phyloP scores from a whole-genome alignment of 306 rosid genomes.

The Morella rubra region DNA sequence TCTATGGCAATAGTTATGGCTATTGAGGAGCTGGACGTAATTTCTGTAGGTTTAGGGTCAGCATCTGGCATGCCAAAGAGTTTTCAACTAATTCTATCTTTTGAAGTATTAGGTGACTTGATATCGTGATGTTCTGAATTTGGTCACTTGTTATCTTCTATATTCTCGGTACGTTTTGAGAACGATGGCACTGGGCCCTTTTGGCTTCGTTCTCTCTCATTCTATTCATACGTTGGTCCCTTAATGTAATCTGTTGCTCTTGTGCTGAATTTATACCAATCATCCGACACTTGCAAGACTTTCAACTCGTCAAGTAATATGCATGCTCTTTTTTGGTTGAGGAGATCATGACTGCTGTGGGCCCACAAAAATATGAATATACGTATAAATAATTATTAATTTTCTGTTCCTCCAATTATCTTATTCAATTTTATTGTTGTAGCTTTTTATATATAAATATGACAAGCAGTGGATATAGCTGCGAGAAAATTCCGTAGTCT shows the following conservation, averaged over 20 bases:
- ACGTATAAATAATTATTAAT: too few species aligned
- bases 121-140: not conserved
- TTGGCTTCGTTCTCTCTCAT: not conserved
- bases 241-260: not conserved
- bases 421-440: too few species aligned
- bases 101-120: slow-evolving; percentile 3
- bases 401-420: too few species aligned
- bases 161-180: not conserved
- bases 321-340: not conserved
- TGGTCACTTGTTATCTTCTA: not conserved
- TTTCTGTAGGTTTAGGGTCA: slow-evolving; percentile 28
- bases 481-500: too few species aligned
- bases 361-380: too few species aligned
- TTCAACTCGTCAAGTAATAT: too few species aligned
- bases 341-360: not conserved
- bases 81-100: slow-evolving; percentile 12
- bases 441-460: too few species aligned
- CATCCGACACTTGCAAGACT: too few species aligned
- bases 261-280: too few species aligned
- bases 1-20: slow-evolving; percentile 54
- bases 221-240: not conserved
- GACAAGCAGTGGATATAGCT: too few species aligned
- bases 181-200: not conserved
- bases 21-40: slow-evolving; percentile 32
- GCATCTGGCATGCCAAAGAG: slow-evolving; percentile 14